Base-by-base conservation (phyloP, 352 stramenopile genomes). In the Phytophthora europaea region DNA sequence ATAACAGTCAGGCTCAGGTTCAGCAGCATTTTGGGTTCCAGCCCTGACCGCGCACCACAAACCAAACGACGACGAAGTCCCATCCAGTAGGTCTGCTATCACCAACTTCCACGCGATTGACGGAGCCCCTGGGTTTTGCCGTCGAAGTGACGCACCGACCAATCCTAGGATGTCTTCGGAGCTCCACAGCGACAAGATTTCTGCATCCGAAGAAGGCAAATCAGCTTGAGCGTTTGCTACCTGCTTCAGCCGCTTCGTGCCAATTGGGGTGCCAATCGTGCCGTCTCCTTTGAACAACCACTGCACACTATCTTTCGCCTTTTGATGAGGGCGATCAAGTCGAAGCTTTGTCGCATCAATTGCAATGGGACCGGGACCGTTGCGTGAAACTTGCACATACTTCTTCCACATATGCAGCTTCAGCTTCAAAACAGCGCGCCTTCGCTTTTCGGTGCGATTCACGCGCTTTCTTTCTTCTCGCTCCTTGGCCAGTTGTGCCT, bases 1-100 rank as follows among this genome's bases (percentile, higher is more conserved):
- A 72, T 73, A 55, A 52, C 47, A 83, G n/a, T 83, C 75, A 26
- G 50, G 45, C 20, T 74, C 61, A n/a, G 36, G 51, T 38, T 45
- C 43, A 10, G 76, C 61, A 13, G 73, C 70, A 59, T 81, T 75
- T 20, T 81, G 77, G 2, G 88, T 75, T 13, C 88, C 87, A 55
- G 79, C 67, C 62, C 83, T 87, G 31, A 88, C 73, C 6, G 87
- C 88, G 34, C 85, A 91, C 89, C 89, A 95, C 34, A 82, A 82
- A 9, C 87, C 89, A 76, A 95, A 94, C 1, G 82, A 89, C 15
- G 85, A 88, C 6, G 73, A 71, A 8, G 76, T 70, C 57, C 70
- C 73, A 61, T 91, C 81, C 38, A 91, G 55, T 13, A 95, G 65
- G 68, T 95, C 87, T n/a, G 83, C 87, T 52, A 95, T 76, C 43